Evolutionary conservation across 2,329 filamentous ascomycete species (phyloP), one percentile per base, ranked within the genome.

Genomic region (Helotiales sp.): DNA sequence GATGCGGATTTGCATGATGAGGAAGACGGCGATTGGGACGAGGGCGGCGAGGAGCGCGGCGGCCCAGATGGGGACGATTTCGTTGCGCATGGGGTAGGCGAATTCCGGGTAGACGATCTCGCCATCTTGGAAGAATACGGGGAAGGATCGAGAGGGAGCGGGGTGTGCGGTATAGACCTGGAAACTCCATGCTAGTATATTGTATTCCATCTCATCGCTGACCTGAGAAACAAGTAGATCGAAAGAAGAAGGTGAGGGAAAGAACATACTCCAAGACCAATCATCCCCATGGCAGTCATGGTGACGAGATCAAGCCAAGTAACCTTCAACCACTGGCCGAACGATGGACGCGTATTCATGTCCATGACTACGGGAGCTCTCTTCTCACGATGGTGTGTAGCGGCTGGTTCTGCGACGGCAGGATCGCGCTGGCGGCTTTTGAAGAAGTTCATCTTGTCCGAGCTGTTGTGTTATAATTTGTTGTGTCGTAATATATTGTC

Each of bases 51-150:
- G 81, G 20, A 93, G 78, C 1, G 90, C 90, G 10, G 90, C 89
- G 1, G 86, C 82, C 87, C 87, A 92, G 74, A 91, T 92, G 26
- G 91, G 90, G 6, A 93, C 78, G 74, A 92, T 90, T 73, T 92
- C 89, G 52, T 89, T 86, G 68, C 90, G 87, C 26, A 91, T 78
- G 0, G 90, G 89, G 75, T 91, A 92, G 30, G 89, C 89, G 71
- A 92, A 91, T 67, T 92, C 76, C 0, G 91, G 90, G 71, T 89
- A 86, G 54, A 93, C 88, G 49, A 93, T 82, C 74, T 91, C 86
- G 67, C 89, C 88, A 71, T 92, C 86, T 32, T 82, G 78, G 74
- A 91, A 91, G 55, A 83, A 85, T 49, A 93, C 84, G 40, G 90
- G 85, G 76, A 93, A 93, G 10, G 88, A 91, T n/a, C 90, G 84